Evolutionary conservation across 495 filamentous ascomycete genomes (phyloP).

Genomic region (Tuber brumale): DNA sequence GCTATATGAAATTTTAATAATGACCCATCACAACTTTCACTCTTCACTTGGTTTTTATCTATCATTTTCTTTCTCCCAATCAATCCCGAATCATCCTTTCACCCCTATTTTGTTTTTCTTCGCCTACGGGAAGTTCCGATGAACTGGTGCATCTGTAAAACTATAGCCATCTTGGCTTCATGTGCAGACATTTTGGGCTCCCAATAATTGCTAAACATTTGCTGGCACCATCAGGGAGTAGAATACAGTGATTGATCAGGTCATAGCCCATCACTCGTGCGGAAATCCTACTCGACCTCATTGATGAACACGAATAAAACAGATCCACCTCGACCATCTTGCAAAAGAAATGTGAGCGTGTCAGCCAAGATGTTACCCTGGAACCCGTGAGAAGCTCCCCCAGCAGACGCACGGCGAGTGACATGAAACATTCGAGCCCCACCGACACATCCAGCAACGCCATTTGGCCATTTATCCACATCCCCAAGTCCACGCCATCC

Average conservation of each 20-base stretch:
- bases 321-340: not conserved
- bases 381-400: not conserved
- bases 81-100: not conserved
- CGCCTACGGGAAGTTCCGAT: not conserved
- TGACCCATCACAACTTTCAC: constrained; percentile 1
- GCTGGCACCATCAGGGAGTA: not conserved
- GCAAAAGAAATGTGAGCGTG: not conserved
- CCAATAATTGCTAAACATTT: not conserved
- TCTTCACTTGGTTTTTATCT: not conserved
- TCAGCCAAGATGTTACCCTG: not conserved
- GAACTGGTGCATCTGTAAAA: not conserved
- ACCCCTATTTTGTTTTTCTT: not conserved
- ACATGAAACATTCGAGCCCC: not conserved
- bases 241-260: not conserved
- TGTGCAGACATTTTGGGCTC: not conserved
- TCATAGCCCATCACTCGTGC: not conserved
- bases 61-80: not conserved
- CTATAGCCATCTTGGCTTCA: not conserved
- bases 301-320: not conserved
- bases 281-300: not conserved
- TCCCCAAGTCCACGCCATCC: not conserved
- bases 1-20: not conserved
- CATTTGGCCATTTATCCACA: not conserved
- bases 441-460: not conserved
- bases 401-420: not conserved